phyloP scores from a whole-genome alignment of 306 rosid species.

The Glycine tomentella region DNA sequence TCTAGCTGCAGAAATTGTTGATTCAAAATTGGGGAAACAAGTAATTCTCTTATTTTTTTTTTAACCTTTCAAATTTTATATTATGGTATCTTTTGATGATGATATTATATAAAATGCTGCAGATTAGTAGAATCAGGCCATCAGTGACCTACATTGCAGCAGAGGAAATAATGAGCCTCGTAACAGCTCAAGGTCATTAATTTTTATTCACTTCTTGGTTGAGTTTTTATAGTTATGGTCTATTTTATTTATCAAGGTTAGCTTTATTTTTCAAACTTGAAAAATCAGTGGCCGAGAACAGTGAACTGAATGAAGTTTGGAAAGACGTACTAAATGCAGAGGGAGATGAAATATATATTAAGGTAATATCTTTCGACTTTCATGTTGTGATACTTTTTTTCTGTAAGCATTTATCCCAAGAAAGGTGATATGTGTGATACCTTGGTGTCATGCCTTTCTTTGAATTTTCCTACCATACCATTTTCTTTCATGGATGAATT shows the following conservation, averaged over 20 bases:
- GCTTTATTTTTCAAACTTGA: conserved; percentile 39
- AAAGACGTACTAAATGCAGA: conserved; percentile 89
- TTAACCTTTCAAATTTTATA: conserved; percentile 31
- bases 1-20: conserved; percentile 90
- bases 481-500: conserved; percentile 24
- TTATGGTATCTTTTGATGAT: conserved; percentile 18
- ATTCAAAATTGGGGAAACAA: conserved; percentile 92
- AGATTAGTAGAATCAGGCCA: conserved; percentile 87
- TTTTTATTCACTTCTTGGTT: conserved; percentile 35
- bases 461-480: conserved; percentile 21
- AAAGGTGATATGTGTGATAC: conserved; percentile 50
- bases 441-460: not conserved
- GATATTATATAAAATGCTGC: conserved; percentile 41
- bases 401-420: not conserved
- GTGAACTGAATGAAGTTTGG: conserved; percentile 93
- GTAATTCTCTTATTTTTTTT: conserved; percentile 56
- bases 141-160: conserved; percentile 85
- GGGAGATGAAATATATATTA: conserved; percentile 96
- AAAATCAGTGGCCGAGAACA: conserved; percentile 78
- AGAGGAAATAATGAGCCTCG: conserved; percentile 97
- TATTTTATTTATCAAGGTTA: conserved; percentile 23
- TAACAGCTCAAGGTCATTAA: conserved; percentile 91
- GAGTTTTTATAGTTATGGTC: conserved; percentile 32
- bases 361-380: conserved; percentile 57
- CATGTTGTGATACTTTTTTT: conserved; percentile 27